Evolutionary conservation across 106 monocot species (phyloP).

Genomic region (Apostasia shenzhenica): DNA sequence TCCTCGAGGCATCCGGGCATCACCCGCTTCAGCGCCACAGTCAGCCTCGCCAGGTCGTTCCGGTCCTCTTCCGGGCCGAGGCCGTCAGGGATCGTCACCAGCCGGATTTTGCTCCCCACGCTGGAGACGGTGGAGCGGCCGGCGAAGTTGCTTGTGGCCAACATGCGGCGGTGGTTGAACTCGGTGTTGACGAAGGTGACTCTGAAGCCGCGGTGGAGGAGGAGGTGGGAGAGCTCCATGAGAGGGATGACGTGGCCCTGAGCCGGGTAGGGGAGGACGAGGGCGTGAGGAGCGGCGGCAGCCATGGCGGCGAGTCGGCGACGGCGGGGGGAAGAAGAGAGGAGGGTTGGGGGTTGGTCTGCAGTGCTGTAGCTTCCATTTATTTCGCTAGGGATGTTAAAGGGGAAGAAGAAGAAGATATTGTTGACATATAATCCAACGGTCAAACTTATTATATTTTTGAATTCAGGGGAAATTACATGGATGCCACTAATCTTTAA

Average conservation of each 20-base stretch:
- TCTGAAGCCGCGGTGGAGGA: constrained; percentile 16
- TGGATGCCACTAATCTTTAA: too few species aligned
- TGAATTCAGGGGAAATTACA: too few species aligned
- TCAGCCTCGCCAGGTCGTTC: constrained; percentile 18
- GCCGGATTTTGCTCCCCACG: constrained; percentile 5
- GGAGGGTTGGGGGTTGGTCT: too few species aligned
- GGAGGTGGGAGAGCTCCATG: constrained; percentile 19
- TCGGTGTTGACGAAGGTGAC: constrained; percentile 31
- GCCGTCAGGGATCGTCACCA: constrained; percentile 33
- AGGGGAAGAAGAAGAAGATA: too few species aligned
- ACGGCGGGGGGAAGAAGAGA: too few species aligned
- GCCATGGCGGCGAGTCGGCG: too few species aligned
- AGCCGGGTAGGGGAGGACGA: constrained; percentile 26
- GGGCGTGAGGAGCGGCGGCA: constrained; percentile 11
- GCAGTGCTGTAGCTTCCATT: too few species aligned
- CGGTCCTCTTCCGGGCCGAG: constrained; percentile 5
- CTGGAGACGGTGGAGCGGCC: constrained; percentile 19
- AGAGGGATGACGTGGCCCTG: constrained; percentile 36
- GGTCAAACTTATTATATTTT: too few species aligned
- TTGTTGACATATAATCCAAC: too few species aligned
- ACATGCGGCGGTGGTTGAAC: constrained; percentile 11
- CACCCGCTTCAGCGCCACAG: background rate
- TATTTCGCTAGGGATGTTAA: too few species aligned
- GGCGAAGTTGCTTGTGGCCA: background rate
- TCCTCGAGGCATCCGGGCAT: constrained; percentile 21